Base-by-base conservation (phyloP, 768 basidiomycete genomes). In the Agrocybe chaxingu region DNA sequence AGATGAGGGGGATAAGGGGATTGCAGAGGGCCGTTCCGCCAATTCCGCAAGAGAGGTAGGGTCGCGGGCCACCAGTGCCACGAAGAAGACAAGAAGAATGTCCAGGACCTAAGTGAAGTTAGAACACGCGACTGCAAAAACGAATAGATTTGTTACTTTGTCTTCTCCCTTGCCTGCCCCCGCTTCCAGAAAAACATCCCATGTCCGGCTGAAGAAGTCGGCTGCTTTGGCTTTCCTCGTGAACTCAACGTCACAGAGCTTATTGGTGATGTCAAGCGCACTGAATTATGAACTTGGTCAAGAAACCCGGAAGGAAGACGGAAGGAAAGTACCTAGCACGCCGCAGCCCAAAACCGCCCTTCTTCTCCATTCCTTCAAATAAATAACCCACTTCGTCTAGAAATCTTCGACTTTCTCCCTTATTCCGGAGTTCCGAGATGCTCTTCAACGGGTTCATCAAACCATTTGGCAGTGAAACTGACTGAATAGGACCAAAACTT, bases 311-410 rank as follows among this genome's bases (percentile, higher is more conserved):
- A 18, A 37, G 18, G 10, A 6, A 8, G 1, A 49, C 8, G 34
- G 7, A 38, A 47, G 18, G 7, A 18, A 11, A 32, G 29, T 51
- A 87, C 89, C 87, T 92, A 8, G 85, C 79, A 55, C 88, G 76
- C 43, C 83, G 75, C 19, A 92, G 72, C 2, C 78, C 74, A 41
- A 82, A 58, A 8, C 76, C 72, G 11, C 74, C 77, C 11, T 71
- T 70, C 8, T 65, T 57, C 24, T 82, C 80, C 66, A 92, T 76
- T 0, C 91, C 89, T 64, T 93, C 91, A 53, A 92, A 87, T 4
- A 92, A 67, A 66, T 92, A 93, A 0, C 91, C 91, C 2, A 91
- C 79, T 59, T 92, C 90, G 53, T 93, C 91, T 38, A 91, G 65
- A 61, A 92, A 92, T 11, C 88, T 72, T 54, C 90, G 74, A 47